phyloP scores from a whole-genome alignment of 2,329 filamentous ascomycete genomes.

The Aspergillus spinulosporus region DNA sequence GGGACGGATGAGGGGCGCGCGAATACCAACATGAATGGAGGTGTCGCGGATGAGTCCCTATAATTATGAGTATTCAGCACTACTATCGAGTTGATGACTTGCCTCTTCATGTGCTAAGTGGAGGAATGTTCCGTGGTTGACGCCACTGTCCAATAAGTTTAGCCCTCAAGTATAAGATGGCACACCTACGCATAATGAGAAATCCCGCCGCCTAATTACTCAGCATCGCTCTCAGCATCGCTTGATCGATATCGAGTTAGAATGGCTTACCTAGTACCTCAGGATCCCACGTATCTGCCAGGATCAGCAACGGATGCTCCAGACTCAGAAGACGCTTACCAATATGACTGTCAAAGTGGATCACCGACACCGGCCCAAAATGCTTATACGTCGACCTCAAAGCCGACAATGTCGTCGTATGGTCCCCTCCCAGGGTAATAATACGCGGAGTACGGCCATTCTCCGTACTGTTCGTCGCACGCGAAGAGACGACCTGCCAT shows the following conservation, averaged over 20 bases:
- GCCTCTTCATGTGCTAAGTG: slow-evolving; percentile 58
- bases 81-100: background rate
- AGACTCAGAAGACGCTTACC: slow-evolving; percentile 2
- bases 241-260: no score
- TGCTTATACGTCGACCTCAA: slow-evolving; percentile 51
- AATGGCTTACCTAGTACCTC: slow-evolving; percentile 47
- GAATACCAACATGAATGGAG: slow-evolving; percentile 59
- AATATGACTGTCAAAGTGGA: slow-evolving; percentile 59
- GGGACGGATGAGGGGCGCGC: slow-evolving; percentile 52
- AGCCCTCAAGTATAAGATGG: background rate
- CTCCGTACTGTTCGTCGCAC: slow-evolving; percentile 44
- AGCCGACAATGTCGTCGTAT: slow-evolving; percentile 57
- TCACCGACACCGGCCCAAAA: slow-evolving; percentile 56
- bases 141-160: slow-evolving; percentile 22
- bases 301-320: background rate
- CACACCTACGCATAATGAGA: slow-evolving; percentile 37
- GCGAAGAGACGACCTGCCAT: slow-evolving; percentile 46
- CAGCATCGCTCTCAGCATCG: background rate
- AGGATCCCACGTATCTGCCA: slow-evolving; percentile 55
- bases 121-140: slow-evolving; percentile 59
- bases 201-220: slow-evolving; percentile 18
- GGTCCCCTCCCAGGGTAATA: slow-evolving; percentile 56
- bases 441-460: slow-evolving; percentile 46
- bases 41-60: slow-evolving; percentile 54
- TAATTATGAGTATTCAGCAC: background rate